phyloP scores from a whole-genome alignment of 2,329 filamentous ascomycete genomes.

The Didymella pomorum region DNA sequence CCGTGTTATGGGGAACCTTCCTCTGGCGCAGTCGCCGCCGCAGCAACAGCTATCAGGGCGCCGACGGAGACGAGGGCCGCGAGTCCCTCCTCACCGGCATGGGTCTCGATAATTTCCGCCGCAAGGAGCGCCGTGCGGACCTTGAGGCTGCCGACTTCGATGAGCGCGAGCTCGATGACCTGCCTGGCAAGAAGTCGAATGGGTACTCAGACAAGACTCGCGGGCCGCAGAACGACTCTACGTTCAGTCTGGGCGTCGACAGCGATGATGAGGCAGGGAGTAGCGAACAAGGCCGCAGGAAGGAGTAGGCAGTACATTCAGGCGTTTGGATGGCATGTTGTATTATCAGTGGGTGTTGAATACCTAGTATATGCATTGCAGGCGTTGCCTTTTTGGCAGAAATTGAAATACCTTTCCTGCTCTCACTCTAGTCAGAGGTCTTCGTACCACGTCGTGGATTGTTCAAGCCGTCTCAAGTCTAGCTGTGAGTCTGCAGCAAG shows the following conservation, averaged over 20 bases:
- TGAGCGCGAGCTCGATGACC: constrained; percentile 66
- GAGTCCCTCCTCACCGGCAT: constrained; percentile 56
- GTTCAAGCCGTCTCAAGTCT: no score
- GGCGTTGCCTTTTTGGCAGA: constrained; percentile 17
- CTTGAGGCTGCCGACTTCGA: constrained; percentile 70
- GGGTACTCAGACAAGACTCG: constrained; percentile 43
- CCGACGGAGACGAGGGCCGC: constrained; percentile 54
- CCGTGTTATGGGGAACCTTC: constrained; percentile 76
- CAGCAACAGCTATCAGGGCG: constrained; percentile 55
- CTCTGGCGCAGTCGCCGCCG: constrained; percentile 62
- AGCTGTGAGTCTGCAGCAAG: no score
- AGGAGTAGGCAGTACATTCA: constrained; percentile 32
- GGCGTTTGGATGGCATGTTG: constrained; percentile 3
- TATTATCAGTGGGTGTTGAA: constrained; percentile 11
- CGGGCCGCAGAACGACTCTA: constrained; percentile 47
- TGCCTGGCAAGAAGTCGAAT: constrained; percentile 49
- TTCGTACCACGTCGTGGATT: no score
- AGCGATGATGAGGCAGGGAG: constrained; percentile 49
- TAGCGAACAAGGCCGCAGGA: constrained; percentile 43
- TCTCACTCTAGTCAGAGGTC: no score
- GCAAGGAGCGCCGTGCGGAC: constrained; percentile 56
- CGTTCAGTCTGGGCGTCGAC: constrained; percentile 60
- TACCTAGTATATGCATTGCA: constrained; percentile 23
- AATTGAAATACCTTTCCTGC: constrained; percentile 1
- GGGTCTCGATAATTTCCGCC: constrained; percentile 58